These are phyloP conservation scores for Wickerhamomyces rabaulensis DNA, from an alignment of 805 yeast genomes.

Conservation along the genomic window DNA sequence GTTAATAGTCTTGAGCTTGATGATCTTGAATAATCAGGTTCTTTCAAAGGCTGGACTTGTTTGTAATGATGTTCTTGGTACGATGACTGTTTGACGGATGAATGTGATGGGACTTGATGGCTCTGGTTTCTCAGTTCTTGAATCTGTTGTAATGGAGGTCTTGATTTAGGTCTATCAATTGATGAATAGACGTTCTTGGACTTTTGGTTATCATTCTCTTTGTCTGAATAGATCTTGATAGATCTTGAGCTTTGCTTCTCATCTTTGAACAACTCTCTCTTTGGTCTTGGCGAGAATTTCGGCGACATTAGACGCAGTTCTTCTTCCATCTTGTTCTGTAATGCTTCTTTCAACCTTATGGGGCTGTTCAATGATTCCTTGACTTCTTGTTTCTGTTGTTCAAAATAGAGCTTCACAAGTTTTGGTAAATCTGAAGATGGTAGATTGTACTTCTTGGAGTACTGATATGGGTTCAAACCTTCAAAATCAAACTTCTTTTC, in stretches of 20 bases:
- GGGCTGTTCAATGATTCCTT: slow-evolving; percentile 25
- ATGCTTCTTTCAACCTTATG: slow-evolving; percentile 16
- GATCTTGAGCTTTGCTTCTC: slow-evolving; percentile 2
- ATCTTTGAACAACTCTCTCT: slow-evolving; percentile 9
- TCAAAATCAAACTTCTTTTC: slow-evolving; percentile 25
- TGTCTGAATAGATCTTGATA: slow-evolving; percentile 9
- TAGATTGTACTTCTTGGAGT: slow-evolving; percentile 29
- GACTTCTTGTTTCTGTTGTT: slow-evolving; percentile 30
- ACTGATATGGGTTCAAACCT: slow-evolving; percentile 36
- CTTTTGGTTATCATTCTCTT: slow-evolving; percentile 8
- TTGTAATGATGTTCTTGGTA: slow-evolving; percentile 16
- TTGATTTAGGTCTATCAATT: slow-evolving; percentile 3
- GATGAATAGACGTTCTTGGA: background rate
- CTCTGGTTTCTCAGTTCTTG: slow-evolving; percentile 10
- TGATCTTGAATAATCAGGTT: slow-evolving; percentile 15
- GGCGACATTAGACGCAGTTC: slow-evolving; percentile 23
- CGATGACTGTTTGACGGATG: slow-evolving; percentile 3
- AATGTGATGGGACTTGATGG: background rate
- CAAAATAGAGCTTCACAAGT: slow-evolving; percentile 31
- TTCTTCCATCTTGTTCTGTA: slow-evolving; percentile 18
- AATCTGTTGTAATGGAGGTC: slow-evolving; percentile 18
- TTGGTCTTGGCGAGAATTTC: slow-evolving; percentile 11
- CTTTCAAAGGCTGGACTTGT: slow-evolving; percentile 20
- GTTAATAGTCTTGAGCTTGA: slow-evolving; percentile 23
- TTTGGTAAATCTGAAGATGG: slow-evolving; percentile 32